Base-by-base conservation (phyloP, 768 basidiomycete genomes). In the Russula ochroleuca region DNA sequence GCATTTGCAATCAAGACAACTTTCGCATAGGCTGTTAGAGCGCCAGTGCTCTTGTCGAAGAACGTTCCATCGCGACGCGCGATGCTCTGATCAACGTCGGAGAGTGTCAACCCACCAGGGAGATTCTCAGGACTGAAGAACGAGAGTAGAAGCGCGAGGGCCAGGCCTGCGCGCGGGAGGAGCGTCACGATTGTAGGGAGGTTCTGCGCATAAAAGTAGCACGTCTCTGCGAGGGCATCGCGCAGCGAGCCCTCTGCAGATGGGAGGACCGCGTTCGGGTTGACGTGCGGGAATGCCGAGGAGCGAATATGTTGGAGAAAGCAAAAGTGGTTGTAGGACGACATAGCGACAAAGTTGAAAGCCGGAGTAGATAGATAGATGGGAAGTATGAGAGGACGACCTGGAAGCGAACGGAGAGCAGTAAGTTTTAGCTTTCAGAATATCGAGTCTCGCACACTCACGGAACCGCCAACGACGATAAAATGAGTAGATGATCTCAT, bases 131-230 rank as follows among this genome's bases (percentile, higher is more conserved):
- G 76, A 19, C 76, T 72, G 57, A 81, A 82, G 73, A 86, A 89
- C 0, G 81, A 74, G 50, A 94, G 74, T n/a, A 94, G 79, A 33
- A 94, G 73, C 0, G 88, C 86, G 5, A 94, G 75, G 47, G 79
- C 80, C 45, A 96, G 76, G 10, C 85, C 92, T 35, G 91, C 91
- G 63, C 94, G 83, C 28, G 94, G 94, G 21, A 96, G 77, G 47
- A 94, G 81, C n/a, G 92, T 80, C 10, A 84, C 81, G 47, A 94
- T 84, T 0, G 89, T 91, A 5, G 93, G 88, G 40, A 88, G 72
- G 71, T 94, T 92, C 77, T 96, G 94, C 1, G 92, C 85, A 68
- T 90, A 89, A 70, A 84, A 85, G 78, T 85, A 90, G 72, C 82
- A 90, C 15, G 87, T 87, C 75, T 96, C 93, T n/a, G 93, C 88